These are phyloP conservation scores for Acanthamoeba sp. DNA, from an alignment of 208 protist genomes.

Conservation along the genomic window DNA sequence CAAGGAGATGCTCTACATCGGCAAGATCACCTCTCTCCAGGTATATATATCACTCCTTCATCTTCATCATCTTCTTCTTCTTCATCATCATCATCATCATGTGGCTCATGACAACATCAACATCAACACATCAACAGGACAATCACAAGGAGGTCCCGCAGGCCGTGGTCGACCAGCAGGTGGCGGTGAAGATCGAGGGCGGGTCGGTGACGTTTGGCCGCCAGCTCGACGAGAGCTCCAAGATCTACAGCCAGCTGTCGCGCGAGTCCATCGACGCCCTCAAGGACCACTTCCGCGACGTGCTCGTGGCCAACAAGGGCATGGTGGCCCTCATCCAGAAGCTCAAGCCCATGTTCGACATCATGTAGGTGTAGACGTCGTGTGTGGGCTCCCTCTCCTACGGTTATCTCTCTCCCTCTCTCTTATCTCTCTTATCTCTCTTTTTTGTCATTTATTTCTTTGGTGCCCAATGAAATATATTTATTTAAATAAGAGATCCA, in stretches of 20 bases:
- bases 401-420: background rate
- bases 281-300: conserved; percentile 75
- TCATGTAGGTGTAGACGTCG: conserved; percentile 39
- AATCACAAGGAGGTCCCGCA: conserved; percentile 76
- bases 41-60: background rate
- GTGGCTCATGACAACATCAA: background rate
- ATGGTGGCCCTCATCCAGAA: conserved; percentile 72
- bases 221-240: conserved; percentile 68
- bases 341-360: conserved; percentile 74
- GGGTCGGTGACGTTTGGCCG: conserved; percentile 61
- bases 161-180: conserved; percentile 21
- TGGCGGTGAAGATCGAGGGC: conserved; percentile 75
- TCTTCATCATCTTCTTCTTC: background rate
- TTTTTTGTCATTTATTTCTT: background rate
- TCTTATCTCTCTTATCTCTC: background rate
- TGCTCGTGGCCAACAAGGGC: conserved; percentile 73
- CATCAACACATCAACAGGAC: background rate
- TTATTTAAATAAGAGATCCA: too few relatives aligned
- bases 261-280: conserved; percentile 74
- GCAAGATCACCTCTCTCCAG: conserved; percentile 56
- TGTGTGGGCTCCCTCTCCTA: too few relatives aligned
- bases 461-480: too few relatives aligned
- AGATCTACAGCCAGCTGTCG: conserved; percentile 75
- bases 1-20: conserved; percentile 70
- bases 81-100: background rate